Conservation (phyloP, 2,329 filamentous ascomycete species). For the Penicillium sp. region DNA sequence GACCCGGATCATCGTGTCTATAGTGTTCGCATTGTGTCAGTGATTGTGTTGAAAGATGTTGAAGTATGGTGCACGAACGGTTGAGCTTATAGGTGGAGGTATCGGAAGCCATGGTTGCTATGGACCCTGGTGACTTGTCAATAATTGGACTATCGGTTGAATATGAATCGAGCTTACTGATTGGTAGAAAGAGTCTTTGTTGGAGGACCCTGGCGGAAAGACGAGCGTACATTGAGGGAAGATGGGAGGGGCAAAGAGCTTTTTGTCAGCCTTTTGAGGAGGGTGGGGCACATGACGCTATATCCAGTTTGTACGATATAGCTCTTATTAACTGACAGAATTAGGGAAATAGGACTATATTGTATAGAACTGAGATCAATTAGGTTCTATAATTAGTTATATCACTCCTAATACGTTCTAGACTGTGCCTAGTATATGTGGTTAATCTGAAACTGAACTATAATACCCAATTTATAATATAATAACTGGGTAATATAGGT, state of each 20-base stretch:
- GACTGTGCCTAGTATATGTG: no score
- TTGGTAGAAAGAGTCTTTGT: constrained; percentile 14
- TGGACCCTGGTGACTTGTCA: constrained; percentile 27
- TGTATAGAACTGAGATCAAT: background rate
- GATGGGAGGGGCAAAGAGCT: constrained; percentile 3
- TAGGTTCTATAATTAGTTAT: background rate
- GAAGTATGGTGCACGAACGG: constrained; percentile 46
- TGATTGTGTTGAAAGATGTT: background rate
- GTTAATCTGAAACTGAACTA: background rate
- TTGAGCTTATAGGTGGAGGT: constrained; percentile 65
- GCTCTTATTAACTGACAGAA: no score
- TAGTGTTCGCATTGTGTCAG: constrained; percentile 18
- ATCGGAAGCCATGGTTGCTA: constrained; percentile 57
- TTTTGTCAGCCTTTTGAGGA: constrained; percentile 21
- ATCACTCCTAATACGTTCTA: background rate
- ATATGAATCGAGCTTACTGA: constrained; percentile 17
- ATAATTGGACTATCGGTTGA: constrained; percentile 12
- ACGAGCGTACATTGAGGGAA: constrained; percentile 26
- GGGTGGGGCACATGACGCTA: constrained; percentile 17
- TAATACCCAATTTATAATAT: background rate
- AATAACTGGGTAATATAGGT: background rate
- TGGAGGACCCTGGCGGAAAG: constrained; percentile 28
- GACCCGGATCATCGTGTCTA: constrained; percentile 73
- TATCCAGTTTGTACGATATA: background rate
- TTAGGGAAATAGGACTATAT: background rate